Conservation (phyloP, 2,329 filamentous ascomycete species). For the Fusarium temperatum region DNA sequence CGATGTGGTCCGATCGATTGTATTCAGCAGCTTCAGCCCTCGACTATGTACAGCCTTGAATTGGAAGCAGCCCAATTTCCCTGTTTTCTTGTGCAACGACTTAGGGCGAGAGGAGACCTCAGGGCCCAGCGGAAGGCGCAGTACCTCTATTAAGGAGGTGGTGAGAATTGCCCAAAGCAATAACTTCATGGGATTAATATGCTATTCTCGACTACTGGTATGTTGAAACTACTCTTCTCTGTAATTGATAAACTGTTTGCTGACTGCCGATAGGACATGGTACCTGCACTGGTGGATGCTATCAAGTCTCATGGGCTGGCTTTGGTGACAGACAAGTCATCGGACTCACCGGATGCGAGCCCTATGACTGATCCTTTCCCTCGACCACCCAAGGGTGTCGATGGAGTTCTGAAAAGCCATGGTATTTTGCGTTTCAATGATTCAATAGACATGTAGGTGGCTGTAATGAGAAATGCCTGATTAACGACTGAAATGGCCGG, state of each 20-base stretch:
- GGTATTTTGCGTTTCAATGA: slow-evolving; percentile 94
- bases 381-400: slow-evolving; percentile 80
- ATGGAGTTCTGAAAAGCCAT: slow-evolving; percentile 85
- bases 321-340: slow-evolving; percentile 86
- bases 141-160: slow-evolving; percentile 91
- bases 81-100: slow-evolving; percentile 94
- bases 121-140: slow-evolving; percentile 70
- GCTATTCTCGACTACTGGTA: slow-evolving; percentile 86
- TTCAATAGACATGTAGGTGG: slow-evolving; percentile 74
- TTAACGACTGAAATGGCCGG: slow-evolving; percentile 24
- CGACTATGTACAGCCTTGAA: slow-evolving; percentile 93
- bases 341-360: slow-evolving; percentile 57
- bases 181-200: slow-evolving; percentile 98
- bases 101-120: slow-evolving; percentile 71
- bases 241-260: background rate
- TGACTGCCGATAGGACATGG: slow-evolving; percentile 74
- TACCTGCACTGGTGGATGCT: slow-evolving; percentile 88
- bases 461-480: slow-evolving; percentile 36
- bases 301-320: slow-evolving; percentile 95
- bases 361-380: slow-evolving; percentile 61
- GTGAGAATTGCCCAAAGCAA: slow-evolving; percentile 93
- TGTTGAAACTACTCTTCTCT: slow-evolving; percentile 45
- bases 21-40: slow-evolving; percentile 93
- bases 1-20: slow-evolving; percentile 82
- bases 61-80: slow-evolving; percentile 99